Conservation (phyloP, 2,329 filamentous ascomycete species). For the Aspergillus nomiae region DNA sequence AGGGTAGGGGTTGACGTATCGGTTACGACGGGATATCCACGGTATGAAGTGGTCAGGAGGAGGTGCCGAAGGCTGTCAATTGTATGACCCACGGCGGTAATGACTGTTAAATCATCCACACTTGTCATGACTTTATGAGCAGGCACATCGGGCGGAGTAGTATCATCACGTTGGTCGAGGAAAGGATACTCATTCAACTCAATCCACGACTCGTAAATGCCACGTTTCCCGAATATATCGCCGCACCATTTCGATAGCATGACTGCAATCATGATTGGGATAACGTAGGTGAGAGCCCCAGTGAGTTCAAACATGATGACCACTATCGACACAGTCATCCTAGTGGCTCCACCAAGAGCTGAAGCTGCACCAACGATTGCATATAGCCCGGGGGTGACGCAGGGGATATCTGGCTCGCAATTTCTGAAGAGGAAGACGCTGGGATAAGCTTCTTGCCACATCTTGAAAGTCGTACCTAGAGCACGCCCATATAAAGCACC, state of each 20-base stretch:
- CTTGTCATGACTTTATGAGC: conserved; percentile 90
- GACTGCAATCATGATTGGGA: conserved; percentile 98
- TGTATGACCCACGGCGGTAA: conserved; percentile 85
- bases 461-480: conserved; percentile 84
- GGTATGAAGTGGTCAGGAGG: conserved; percentile 73
- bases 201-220: conserved; percentile 99
- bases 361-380: conserved; percentile 95
- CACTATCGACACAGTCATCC: conserved; percentile 97
- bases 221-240: conserved; percentile 86
- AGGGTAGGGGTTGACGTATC: conserved; percentile 76
- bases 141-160: conserved; percentile 75
- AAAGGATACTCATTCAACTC: conserved; percentile 94
- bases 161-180: conserved; percentile 85
- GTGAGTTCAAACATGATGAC: conserved; percentile 99
- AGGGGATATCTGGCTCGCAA: conserved; percentile 83
- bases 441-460: conserved; percentile 79
- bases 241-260: conserved; percentile 99
- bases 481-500: conserved; percentile 88
- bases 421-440: conserved; percentile 74
- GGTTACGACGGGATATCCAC: conserved; percentile 88
- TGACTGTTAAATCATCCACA: conserved; percentile 84
- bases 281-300: conserved; percentile 89
- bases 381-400: conserved; percentile 92
- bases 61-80: conserved; percentile 72
- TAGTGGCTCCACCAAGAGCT: conserved; percentile 87